These are phyloP conservation scores for Brassica balearica DNA, from an alignment of 441 rosid species.

Conservation along the genomic window DNA sequence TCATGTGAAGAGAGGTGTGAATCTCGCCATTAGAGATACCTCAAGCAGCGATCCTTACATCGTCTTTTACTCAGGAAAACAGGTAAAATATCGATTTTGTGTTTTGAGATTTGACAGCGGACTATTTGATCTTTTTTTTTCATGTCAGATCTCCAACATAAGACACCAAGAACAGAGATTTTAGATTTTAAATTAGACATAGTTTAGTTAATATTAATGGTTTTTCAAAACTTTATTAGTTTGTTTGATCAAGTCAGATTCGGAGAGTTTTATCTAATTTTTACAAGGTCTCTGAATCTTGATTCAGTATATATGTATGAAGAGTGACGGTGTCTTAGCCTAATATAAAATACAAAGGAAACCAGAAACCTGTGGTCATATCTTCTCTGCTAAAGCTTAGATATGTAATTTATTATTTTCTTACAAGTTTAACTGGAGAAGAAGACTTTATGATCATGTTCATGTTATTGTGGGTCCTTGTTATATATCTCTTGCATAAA, in stretches of 20 bases:
- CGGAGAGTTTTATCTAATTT: background rate
- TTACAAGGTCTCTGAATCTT: too few relatives aligned
- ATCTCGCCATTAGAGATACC: constrained; percentile 66
- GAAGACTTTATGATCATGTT: constrained; percentile 10
- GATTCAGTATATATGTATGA: too few relatives aligned
- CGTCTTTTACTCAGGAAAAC: constrained; percentile 53
- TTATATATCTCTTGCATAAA: background rate
- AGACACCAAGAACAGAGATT: background rate
- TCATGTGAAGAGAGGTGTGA: constrained; percentile 60
- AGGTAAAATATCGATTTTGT: constrained; percentile 41
- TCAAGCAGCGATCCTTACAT: constrained; percentile 67
- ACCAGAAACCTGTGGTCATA: background rate
- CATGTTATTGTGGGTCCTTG: constrained; percentile 16
- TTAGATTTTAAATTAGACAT: background rate
- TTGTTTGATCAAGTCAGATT: background rate
- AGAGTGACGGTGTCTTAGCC: background rate
- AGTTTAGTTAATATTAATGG: background rate
- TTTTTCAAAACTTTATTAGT: background rate
- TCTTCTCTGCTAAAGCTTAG: background rate
- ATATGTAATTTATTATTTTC: background rate
- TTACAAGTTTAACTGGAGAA: background rate
- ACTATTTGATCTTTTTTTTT: background rate
- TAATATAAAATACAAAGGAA: background rate
- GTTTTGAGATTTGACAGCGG: background rate
- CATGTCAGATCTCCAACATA: background rate